These are phyloP conservation scores for Aureobasidium sp. DNA, from an alignment of 2,329 filamentous ascomycete genomes.

Conservation along the genomic window DNA sequence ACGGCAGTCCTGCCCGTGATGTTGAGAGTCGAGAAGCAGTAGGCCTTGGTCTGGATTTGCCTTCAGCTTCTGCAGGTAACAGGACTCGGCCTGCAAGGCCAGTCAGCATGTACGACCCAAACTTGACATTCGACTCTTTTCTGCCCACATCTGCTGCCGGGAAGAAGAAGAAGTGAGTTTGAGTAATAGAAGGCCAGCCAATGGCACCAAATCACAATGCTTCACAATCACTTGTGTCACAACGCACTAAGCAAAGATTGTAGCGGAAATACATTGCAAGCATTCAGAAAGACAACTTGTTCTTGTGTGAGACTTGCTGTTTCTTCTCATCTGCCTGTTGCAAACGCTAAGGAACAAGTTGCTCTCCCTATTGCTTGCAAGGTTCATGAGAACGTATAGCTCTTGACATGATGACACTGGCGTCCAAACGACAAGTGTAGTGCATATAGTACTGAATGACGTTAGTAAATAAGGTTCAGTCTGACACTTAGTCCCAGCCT, in stretches of 20 bases:
- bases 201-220: neutral
- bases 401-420: neutral
- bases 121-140: constrained; percentile 42
- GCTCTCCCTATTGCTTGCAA: neutral
- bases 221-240: neutral
- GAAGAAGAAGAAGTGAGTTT: neutral
- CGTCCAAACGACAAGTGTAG: neutral
- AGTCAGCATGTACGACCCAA: constrained; percentile 26
- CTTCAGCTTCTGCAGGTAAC: constrained; percentile 33
- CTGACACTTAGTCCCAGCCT: neutral
- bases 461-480: neutral
- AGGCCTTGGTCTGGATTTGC: constrained; percentile 37
- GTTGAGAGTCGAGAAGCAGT: constrained; percentile 29
- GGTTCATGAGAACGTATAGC: neutral
- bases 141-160: constrained; percentile 18
- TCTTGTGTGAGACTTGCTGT: neutral
- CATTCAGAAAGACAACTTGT: neutral
- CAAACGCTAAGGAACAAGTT: neutral
- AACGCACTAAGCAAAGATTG: neutral
- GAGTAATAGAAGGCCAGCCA: neutral
- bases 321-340: neutral
- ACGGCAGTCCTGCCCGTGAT: constrained; percentile 14
- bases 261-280: neutral
- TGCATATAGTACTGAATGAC: neutral
- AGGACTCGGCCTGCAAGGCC: constrained; percentile 18